Percentiles rank a stretch among this genome's conserved stretches.
These are phyloP conservation scores for Aspergillus phoenicis DNA, from an alignment of 2,329 filamentous ascomycete species.

Conservation along the genomic window DNA sequence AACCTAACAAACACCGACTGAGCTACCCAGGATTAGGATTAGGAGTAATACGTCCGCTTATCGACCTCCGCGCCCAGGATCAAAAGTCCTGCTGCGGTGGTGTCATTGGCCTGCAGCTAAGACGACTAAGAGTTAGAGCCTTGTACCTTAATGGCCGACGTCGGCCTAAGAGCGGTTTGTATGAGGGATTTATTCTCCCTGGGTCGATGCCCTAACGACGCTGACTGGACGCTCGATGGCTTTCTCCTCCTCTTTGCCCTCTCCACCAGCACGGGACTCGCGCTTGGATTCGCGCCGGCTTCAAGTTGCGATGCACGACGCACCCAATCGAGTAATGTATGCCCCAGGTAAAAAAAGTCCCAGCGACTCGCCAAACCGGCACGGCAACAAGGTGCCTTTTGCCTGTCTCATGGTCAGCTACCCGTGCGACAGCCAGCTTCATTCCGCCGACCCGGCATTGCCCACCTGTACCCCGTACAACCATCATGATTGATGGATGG, in stretches of 20 bases:
- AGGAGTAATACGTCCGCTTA: constrained; percentile 3
- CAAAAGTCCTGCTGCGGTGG: constrained; percentile 3
- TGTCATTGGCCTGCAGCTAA: not conserved
- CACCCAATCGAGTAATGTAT: constrained; percentile 5
- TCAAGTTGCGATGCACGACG: constrained; percentile 1
- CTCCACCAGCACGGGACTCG: constrained; percentile 9
- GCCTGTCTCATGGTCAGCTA: constrained; percentile 8
- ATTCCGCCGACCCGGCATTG: constrained; percentile 9
- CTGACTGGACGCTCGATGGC: not conserved
- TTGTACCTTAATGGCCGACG: constrained; percentile 9
- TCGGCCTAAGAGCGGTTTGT: constrained; percentile 16
- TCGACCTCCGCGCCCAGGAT: constrained; percentile 5
- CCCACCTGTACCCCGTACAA: constrained; percentile 1
- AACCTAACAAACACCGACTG: not conserved
- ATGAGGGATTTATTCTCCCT: constrained; percentile 27
- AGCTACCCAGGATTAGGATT: not conserved
- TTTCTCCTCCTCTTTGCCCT: not conserved
- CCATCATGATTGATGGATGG: not conserved
- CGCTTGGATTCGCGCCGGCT: constrained; percentile 8
- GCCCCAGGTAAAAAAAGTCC: not conserved
- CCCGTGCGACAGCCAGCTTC: not conserved
- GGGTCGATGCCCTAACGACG: not conserved
- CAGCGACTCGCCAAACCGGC: constrained; percentile 6
- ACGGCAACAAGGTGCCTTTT: constrained; percentile 4
- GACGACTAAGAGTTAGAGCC: not conserved